Conservation (phyloP, 1,284 basidiomycete species). For the Sanghuangporus sanghuang region DNA sequence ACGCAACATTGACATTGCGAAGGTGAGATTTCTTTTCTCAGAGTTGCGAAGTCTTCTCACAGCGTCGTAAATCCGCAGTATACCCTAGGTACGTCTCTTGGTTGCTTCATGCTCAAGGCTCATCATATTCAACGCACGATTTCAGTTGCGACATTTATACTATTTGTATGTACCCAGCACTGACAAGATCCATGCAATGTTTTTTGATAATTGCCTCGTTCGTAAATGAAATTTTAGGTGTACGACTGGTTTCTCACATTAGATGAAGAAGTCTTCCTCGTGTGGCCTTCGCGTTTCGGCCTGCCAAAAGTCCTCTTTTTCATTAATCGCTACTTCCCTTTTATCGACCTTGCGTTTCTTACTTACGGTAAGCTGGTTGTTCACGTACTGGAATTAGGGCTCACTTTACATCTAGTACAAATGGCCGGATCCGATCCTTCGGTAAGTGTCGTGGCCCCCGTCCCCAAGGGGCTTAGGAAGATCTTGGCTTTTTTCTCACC, state of each 20-base stretch:
- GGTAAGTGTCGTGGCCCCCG: background rate
- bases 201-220: background rate
- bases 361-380: constrained; percentile 5
- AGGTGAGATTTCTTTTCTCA: background rate
- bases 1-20: background rate
- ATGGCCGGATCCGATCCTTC: constrained; percentile 4
- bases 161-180: background rate
- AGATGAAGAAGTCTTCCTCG: constrained; percentile 12
- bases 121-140: background rate
- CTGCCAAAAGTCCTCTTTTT: constrained; percentile 9
- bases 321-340: constrained; percentile 11
- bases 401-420: background rate
- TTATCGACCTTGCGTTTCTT: constrained; percentile 4
- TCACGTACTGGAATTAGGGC: background rate
- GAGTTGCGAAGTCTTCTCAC: background rate
- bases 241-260: constrained; percentile 13
- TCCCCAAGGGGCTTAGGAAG: background rate
- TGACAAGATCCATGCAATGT: background rate
- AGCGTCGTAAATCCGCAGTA: background rate
- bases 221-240: background rate
- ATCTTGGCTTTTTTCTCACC: too few species aligned
- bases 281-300: constrained; percentile 13
- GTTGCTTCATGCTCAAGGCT: background rate
- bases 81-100: background rate
- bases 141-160: background rate